phyloP scores from a whole-genome alignment of 257 asterid species.

The Solanum corneliomulleri region DNA sequence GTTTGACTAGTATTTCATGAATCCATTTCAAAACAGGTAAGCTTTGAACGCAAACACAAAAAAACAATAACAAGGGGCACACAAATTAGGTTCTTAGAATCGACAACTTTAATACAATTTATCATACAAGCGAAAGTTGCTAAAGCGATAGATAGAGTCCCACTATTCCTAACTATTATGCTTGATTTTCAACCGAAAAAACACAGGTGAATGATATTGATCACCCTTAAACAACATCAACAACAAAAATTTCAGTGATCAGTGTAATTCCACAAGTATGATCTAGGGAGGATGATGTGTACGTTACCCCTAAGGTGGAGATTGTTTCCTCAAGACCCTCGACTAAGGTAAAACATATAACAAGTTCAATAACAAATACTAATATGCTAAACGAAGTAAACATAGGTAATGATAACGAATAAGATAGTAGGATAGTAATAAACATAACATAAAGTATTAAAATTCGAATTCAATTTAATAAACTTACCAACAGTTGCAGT shows the following conservation, averaged over 20 bases:
- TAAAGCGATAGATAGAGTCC: not conserved
- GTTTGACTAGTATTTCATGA: not conserved
- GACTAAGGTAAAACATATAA: not conserved
- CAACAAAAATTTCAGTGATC: no score
- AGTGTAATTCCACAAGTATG: not conserved
- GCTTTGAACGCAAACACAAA: not conserved
- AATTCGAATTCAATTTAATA: not conserved
- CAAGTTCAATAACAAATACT: not conserved
- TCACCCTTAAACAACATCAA: not conserved
- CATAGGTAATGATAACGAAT: not conserved
- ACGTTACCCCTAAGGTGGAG: not conserved
- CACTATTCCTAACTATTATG: no score
- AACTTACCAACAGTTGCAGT: conserved; percentile 59
- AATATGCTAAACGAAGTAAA: no score
- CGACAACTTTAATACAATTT: not conserved
- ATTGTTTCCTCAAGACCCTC: not conserved
- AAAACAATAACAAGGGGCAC: not conserved
- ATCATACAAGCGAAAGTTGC: not conserved
- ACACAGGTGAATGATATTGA: not conserved
- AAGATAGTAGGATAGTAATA: not conserved
- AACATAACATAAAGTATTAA: not conserved
- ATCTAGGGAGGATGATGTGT: not conserved
- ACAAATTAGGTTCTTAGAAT: not conserved
- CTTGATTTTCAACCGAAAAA: not conserved
- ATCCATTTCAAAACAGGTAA: not conserved